Conservation (phyloP, 768 basidiomycete genomes). For the Boletus patriciae region DNA sequence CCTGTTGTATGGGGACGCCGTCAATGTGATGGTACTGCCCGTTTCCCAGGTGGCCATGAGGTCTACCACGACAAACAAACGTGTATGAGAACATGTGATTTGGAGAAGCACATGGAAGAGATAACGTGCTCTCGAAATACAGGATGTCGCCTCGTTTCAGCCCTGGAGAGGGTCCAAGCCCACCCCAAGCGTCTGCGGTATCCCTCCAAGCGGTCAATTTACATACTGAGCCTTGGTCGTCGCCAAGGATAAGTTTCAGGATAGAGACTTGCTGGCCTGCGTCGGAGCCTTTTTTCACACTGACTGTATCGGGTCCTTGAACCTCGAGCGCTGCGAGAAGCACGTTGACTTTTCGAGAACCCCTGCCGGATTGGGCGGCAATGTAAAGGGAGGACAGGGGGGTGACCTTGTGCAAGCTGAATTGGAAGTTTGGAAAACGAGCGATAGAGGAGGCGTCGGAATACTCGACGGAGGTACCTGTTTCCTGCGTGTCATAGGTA, state of each 20-base stretch:
- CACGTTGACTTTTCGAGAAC: constrained; percentile 52
- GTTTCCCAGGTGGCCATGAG: constrained; percentile 50
- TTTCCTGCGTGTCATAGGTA: constrained; percentile 46
- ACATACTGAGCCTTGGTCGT: constrained; percentile 65
- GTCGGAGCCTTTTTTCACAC: constrained; percentile 65
- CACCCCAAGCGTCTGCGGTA: constrained; percentile 70
- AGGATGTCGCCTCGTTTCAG: constrained; percentile 73
- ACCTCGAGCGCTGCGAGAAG: constrained; percentile 72
- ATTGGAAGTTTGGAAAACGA: constrained; percentile 72
- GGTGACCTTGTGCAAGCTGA: constrained; percentile 61
- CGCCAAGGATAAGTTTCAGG: constrained; percentile 70
- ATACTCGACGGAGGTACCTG: constrained; percentile 48
- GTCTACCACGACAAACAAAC: constrained; percentile 39
- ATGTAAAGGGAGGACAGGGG: constrained; percentile 44
- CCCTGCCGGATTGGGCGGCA: constrained; percentile 31
- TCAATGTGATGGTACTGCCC: constrained; percentile 47
- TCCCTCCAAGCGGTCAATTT: constrained; percentile 82
- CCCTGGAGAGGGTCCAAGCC: constrained; percentile 38
- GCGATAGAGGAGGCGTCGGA: constrained; percentile 72
- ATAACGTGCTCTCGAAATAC: constrained; percentile 61
- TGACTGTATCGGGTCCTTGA: constrained; percentile 71
- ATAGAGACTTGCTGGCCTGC: constrained; percentile 69
- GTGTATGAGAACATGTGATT: constrained; percentile 20
- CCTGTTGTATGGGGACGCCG: constrained; percentile 67
- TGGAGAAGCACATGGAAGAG: constrained; percentile 8